A percentile compares a stretch with the other conserved stretches of the same genome.
These are phyloP conservation scores for Magnusiomyces magnusii DNA, from an alignment of 1,139 yeast genomes.

Conservation along the genomic window DNA sequence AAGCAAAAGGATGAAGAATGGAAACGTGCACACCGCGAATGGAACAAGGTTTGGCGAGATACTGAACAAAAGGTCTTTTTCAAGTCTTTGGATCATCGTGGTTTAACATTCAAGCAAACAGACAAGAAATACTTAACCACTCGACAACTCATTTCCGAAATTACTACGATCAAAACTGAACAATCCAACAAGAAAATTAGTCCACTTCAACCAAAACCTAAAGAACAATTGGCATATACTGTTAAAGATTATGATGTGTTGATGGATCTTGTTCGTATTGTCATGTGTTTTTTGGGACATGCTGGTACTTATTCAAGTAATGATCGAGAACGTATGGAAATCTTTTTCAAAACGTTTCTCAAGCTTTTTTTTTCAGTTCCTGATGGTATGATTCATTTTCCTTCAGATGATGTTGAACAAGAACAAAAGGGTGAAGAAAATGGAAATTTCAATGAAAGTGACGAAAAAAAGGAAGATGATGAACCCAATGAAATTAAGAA, in stretches of 20 bases:
- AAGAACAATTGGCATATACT: conserved; percentile 65
- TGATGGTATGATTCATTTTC: conserved; percentile 20
- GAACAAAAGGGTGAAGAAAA: conserved; percentile 10
- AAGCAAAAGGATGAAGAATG: conserved; percentile 99
- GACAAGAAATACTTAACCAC: conserved; percentile 89
- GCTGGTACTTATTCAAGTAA: conserved; percentile 64
- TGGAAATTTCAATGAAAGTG: neutral
- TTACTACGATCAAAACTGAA: conserved; percentile 86
- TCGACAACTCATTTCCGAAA: conserved; percentile 83
- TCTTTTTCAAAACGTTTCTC: conserved; percentile 63
- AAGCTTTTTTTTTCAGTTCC: conserved; percentile 57
- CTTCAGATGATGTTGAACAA: conserved; percentile 19
- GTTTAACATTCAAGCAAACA: conserved; percentile 91
- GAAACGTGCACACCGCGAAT: conserved; percentile 96
- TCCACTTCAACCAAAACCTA: conserved; percentile 82
- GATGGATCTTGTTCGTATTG: conserved; percentile 63
- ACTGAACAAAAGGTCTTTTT: conserved; percentile 92
- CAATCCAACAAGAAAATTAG: conserved; percentile 73
- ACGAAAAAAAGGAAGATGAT: neutral
- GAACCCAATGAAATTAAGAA: neutral
- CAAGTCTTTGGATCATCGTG: conserved; percentile 91
- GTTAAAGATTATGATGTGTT: conserved; percentile 63
- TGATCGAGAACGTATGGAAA: conserved; percentile 73
- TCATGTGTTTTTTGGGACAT: conserved; percentile 60
- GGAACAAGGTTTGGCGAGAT: conserved; percentile 99